phyloP scores from a whole-genome alignment of 495 filamentous ascomycete species.

The Aspergillus sclerotioniger region DNA sequence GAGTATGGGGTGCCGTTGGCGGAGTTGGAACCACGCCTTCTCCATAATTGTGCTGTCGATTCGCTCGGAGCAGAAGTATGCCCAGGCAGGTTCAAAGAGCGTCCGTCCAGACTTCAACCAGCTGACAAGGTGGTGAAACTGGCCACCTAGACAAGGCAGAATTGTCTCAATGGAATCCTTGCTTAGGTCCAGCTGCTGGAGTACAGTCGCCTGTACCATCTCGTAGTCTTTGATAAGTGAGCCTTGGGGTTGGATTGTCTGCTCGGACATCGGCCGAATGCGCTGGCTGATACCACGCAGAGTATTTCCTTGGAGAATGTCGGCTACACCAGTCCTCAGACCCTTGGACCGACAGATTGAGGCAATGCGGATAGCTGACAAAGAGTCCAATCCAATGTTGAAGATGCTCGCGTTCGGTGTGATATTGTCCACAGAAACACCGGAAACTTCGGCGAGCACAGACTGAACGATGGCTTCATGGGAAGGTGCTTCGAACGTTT shows the following conservation, averaged over 20 bases:
- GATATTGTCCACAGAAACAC: conserved; percentile 59
- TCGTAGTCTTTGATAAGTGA: conserved; percentile 21
- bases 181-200: conserved; percentile 33
- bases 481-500: conserved; percentile 4
- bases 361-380: conserved; percentile 76
- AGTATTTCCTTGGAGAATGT: conserved; percentile 63
- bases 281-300: conserved; percentile 54
- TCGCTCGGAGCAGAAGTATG: conserved; percentile 40
- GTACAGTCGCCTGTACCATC: conserved; percentile 26
- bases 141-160: conserved; percentile 66
- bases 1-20: conserved; percentile 54
- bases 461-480: conserved; percentile 55
- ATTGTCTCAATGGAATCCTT: conserved; percentile 49
- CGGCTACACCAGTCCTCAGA: conserved; percentile 58
- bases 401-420: conserved; percentile 67
- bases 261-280: conserved; percentile 16
- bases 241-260: conserved; percentile 10
- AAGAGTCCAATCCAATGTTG: conserved; percentile 84
- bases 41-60: conserved; percentile 35
- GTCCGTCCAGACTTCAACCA: conserved; percentile 63
- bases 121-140: conserved; percentile 65
- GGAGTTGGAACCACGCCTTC: conserved; percentile 56
- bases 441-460: conserved; percentile 63
- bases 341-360: conserved; percentile 60
- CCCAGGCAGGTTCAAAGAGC: conserved; percentile 63